Evolutionary conservation across 148 eudicot genomes (phyloP), one percentile per base, ranked within the genome.

Genomic region (Amaranthus hypochondriacus): DNA sequence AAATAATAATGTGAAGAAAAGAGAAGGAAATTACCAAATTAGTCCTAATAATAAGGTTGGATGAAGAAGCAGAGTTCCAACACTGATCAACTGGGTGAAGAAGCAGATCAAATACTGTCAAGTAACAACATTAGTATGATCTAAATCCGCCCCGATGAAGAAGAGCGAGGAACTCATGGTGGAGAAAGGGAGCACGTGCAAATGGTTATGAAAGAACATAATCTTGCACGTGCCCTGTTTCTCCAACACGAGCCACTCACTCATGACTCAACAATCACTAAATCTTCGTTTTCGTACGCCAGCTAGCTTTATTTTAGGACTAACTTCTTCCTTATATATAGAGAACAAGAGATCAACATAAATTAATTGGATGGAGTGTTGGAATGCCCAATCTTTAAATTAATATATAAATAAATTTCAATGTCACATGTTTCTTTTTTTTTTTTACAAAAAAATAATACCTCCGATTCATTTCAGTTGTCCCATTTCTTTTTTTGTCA

Each of bases 171-270:
- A 79, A 84, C 78, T 67, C 89, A 52, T 68, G 92, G 81, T 88
- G 92, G 92, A 86, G 92, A 78, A 83, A 87, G 78, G 75, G 89
- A 84, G 81, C 92, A 84, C 88, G 88, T 88, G 92, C 92, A 88
- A 13, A 77, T 58, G 59, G 21, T n/a, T 18, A 44, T 15, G 10
- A 1, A 18, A 63, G 6, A 63, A 44, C n/a, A 60, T 53, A 56
- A 80, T 58, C 66, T 80, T 90, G 96, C 96, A 91, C 96, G 96
- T 89, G 93, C 96, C 96, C 93, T 91, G 96, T 93, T 89, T 91
- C 96, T 91, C 96, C 96, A 91, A 56, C 96, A 72, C 56, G 88
- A 77, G 84, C 75, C 80, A 61, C 83, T 76, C 89, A 56, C 89
- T 80, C 89, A 51, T n/a, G 9, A 42, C 10, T 10, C 5, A 50